These are phyloP conservation scores for Omphalotus guepiniiformis DNA, from an alignment of 768 basidiomycete genomes.

Conservation along the genomic window DNA sequence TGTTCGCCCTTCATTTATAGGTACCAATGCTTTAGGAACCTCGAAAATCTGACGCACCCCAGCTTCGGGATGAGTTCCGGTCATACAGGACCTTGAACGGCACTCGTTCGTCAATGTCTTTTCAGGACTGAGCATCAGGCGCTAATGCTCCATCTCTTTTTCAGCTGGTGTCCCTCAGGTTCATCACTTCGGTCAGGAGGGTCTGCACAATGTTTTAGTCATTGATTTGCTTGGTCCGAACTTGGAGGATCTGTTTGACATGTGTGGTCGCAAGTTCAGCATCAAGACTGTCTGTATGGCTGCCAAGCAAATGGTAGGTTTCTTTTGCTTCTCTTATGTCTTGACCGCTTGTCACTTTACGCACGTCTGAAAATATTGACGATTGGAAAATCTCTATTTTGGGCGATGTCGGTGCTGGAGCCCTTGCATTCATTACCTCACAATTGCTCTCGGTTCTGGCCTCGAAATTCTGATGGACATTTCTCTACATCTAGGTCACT, in stretches of 20 bases:
- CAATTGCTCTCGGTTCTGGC: too few relatives aligned
- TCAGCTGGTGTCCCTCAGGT: conserved; percentile 95
- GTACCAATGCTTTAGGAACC: conserved; percentile 59
- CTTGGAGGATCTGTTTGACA: conserved; percentile 96
- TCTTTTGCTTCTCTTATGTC: conserved; percentile 7
- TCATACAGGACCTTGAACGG: conserved; percentile 94
- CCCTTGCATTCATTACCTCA: too few relatives aligned
- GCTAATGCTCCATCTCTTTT: conserved; percentile 11
- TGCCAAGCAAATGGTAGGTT: conserved; percentile 94
- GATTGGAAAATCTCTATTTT: too few relatives aligned
- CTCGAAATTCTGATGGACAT: not conserved
- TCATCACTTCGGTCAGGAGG: conserved; percentile 98
- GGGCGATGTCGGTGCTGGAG: too few relatives aligned
- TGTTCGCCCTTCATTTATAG: conserved; percentile 5
- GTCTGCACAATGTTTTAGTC: conserved; percentile 92
- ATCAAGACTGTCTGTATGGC: conserved; percentile 99
- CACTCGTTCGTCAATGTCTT: conserved; percentile 58
- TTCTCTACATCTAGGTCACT: conserved; percentile 58
- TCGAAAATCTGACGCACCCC: conserved; percentile 96
- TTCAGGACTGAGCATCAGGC: conserved; percentile 11
- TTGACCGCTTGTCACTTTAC: conserved; percentile 14
- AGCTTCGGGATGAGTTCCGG: conserved; percentile 94
- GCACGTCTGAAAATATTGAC: too few relatives aligned
- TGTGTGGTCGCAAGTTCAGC: conserved; percentile 97
- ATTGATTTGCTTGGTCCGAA: conserved; percentile 97